A percentile compares a stretch with the other conserved stretches of the same genome.
phyloP scores from a whole-genome alignment of 2,329 filamentous ascomycete genomes.

The Thielaviopsis populi region DNA sequence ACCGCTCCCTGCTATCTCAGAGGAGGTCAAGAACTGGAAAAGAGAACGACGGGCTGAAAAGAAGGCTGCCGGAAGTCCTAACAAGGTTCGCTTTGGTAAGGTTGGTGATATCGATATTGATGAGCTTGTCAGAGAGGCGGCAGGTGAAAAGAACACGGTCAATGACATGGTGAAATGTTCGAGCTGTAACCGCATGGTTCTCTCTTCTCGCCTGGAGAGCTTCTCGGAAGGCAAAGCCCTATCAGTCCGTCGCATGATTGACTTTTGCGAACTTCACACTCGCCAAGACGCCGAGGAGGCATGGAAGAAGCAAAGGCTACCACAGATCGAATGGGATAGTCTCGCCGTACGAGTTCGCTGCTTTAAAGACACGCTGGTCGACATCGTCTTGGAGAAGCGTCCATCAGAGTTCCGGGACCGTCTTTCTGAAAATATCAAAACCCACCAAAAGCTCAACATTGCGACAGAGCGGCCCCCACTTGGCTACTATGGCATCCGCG shows the following conservation, averaged over 20 bases:
- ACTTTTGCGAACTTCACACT: slow-evolving; percentile 51
- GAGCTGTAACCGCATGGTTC: slow-evolving; percentile 49
- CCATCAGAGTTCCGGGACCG: slow-evolving; percentile 45
- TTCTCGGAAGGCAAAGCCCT: slow-evolving; percentile 35
- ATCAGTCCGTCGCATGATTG: slow-evolving; percentile 42
- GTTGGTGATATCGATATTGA: background rate
- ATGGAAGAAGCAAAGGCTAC: slow-evolving; percentile 45
- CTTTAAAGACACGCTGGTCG: slow-evolving; percentile 41
- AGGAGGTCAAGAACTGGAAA: slow-evolving; percentile 1
- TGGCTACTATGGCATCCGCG: slow-evolving; percentile 72
- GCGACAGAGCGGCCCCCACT: slow-evolving; percentile 43
- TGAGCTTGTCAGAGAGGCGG: slow-evolving; percentile 2
- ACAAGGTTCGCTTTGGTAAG: background rate
- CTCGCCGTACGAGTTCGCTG: slow-evolving; percentile 43
- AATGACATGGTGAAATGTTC: slow-evolving; percentile 34
- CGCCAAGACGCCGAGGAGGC: slow-evolving; percentile 34
- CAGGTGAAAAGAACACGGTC: background rate
- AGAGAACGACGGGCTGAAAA: background rate
- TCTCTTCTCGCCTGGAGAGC: slow-evolving; percentile 36
- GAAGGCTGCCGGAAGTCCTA: background rate
- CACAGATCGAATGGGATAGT: slow-evolving; percentile 51
- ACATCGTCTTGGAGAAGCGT: slow-evolving; percentile 41
- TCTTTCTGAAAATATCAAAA: slow-evolving; percentile 39
- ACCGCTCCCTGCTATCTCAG: background rate
- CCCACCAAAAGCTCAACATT: slow-evolving; percentile 45